Base-by-base conservation (phyloP, 805 yeast species). In the Barnettozyma californica region DNA sequence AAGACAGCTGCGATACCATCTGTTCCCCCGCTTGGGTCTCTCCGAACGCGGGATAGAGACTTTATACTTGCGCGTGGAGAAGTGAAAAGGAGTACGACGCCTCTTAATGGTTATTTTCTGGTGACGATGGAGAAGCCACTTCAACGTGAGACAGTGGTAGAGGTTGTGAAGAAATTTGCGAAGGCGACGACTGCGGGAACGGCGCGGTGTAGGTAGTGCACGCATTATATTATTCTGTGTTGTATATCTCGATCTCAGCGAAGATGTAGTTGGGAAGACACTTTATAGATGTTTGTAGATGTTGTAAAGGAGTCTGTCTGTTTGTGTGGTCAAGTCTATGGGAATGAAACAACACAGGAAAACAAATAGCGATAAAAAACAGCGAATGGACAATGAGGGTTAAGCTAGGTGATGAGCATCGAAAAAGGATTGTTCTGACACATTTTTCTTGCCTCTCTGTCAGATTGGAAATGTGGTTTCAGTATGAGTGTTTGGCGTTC, bases 201-300 rank as follows among this genome's bases (percentile, higher is more conserved):
- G 45, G 35, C 65, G 43, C 34, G 65, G 65, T 5, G 51, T 57
- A 25, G 65, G 65, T 5, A 61, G 53, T 1, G 64, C 53, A 48
- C 62, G 57, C 63, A 61, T 61, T 23, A 7, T 16, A 11, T 16
- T 16, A 20, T 34, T 5, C 19, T 34, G n/a, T n/a, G n/a, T n/a
- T n/a, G n/a, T n/a, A n/a, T n/a, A n/a, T n/a, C n/a, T n/a, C n/a
- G n/a, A n/a, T n/a, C n/a, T n/a, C n/a, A n/a, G n/a, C n/a, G n/a
- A n/a, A n/a, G n/a, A n/a, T n/a, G n/a, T n/a, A n/a, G n/a, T n/a
- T n/a, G n/a, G n/a, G n/a, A n/a, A n/a, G n/a, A n/a, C n/a, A n/a
- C n/a, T n/a, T n/a, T n/a, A n/a, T n/a, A n/a, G n/a, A 21, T 18
- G 14, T 7, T 20, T 19, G 21, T 35, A 5, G 3, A 14, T 35